phyloP scores from a whole-genome alignment of 257 asterid genomes.

The Solanum pimpinellifolium region DNA sequence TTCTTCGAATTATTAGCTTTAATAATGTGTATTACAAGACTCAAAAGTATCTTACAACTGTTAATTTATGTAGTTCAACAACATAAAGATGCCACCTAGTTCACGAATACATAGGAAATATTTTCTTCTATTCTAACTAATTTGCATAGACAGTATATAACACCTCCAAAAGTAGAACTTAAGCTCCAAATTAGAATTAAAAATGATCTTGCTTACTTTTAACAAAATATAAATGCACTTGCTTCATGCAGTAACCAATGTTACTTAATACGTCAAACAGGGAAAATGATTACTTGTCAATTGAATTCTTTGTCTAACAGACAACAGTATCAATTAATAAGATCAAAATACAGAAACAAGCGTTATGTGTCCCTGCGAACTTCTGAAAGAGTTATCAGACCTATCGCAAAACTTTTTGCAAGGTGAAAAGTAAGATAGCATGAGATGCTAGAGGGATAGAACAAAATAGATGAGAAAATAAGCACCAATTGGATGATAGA shows the following conservation, averaged over 20 bases:
- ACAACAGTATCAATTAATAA: neutral
- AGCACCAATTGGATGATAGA: neutral
- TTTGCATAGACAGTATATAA: neutral
- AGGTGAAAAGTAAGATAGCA: neutral
- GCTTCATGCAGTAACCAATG: neutral
- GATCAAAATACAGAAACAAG: neutral
- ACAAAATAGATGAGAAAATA: neutral
- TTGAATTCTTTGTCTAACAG: neutral
- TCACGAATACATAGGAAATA: neutral
- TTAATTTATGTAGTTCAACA: neutral
- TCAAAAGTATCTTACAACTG: neutral
- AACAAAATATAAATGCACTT: neutral
- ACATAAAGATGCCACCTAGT: neutral
- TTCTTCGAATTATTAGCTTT: neutral
- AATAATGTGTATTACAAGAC: neutral
- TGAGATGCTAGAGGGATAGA: neutral
- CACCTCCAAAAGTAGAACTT: neutral
- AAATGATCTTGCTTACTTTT: neutral
- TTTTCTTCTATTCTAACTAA: neutral
- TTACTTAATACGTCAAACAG: neutral
- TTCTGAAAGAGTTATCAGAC: neutral
- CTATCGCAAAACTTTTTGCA: neutral
- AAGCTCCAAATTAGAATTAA: neutral
- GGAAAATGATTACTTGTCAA: neutral
- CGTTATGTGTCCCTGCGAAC: neutral